These are phyloP conservation scores for Talaromyces trachyspermus DNA, from an alignment of 495 filamentous ascomycete species.

Conservation along the genomic window DNA sequence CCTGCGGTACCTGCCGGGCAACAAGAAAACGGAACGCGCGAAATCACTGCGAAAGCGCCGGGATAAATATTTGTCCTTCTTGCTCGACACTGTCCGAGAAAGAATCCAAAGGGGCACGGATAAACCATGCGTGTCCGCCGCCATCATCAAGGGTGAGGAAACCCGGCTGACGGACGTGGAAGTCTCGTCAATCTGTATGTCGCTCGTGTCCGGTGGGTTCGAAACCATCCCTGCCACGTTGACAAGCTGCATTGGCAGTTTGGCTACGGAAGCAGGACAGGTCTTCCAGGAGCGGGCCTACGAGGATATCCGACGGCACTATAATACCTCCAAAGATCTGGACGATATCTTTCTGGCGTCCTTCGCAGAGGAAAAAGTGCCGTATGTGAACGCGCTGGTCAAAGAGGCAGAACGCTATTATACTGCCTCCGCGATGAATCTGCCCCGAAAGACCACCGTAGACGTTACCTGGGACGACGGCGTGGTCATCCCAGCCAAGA, in stretches of 20 bases:
- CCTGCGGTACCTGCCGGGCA: background rate
- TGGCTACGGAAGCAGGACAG: constrained; percentile 29
- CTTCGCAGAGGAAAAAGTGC: constrained; percentile 29
- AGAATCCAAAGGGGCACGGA: background rate
- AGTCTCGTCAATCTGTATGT: background rate
- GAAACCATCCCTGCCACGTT: background rate
- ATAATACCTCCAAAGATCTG: constrained; percentile 28
- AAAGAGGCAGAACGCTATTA: constrained; percentile 41
- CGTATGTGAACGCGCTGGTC: constrained; percentile 29
- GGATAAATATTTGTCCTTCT: background rate
- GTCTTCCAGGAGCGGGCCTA: constrained; percentile 32
- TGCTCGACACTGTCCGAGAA: background rate
- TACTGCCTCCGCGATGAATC: constrained; percentile 35
- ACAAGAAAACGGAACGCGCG: background rate
- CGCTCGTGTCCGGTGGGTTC: background rate
- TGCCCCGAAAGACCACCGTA: constrained; percentile 32
- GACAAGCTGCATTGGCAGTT: constrained; percentile 19
- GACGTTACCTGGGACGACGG: constrained; percentile 35
- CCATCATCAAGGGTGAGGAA: background rate
- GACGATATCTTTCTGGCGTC: constrained; percentile 29
- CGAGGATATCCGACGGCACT: constrained; percentile 33
- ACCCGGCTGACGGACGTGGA: background rate
- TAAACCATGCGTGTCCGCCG: background rate
- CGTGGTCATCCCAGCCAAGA: constrained; percentile 33
- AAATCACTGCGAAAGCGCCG: background rate